Evolutionary conservation across 2,329 filamentous ascomycete genomes (phyloP).

Genomic region (Fusarium hainanense): DNA sequence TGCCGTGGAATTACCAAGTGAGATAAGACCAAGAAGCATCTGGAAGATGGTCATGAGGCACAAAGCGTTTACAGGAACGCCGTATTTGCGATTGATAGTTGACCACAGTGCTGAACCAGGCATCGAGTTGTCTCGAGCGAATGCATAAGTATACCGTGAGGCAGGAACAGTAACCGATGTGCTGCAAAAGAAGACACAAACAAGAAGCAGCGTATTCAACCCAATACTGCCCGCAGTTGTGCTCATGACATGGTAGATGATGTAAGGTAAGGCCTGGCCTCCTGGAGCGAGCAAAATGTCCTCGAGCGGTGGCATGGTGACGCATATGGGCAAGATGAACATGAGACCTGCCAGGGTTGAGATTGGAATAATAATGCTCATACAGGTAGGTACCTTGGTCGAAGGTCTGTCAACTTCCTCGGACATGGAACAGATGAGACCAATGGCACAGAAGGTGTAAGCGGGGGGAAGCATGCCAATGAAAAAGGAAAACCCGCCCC

Average conservation of each 20-base stretch:
- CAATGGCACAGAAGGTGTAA: conserved; percentile 56
- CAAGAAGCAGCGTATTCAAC: neutral
- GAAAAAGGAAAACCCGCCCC: conserved; percentile 71
- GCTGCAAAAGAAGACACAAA: conserved; percentile 77
- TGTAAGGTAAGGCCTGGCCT: conserved; percentile 49
- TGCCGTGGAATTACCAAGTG: conserved; percentile 79
- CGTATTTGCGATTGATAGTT: conserved; percentile 70
- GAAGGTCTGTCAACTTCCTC: conserved; percentile 55
- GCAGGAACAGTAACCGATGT: conserved; percentile 78
- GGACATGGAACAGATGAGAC: conserved; percentile 63
- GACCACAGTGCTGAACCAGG: conserved; percentile 75
- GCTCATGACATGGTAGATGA: neutral
- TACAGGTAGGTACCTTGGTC: neutral
- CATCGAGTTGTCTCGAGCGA: conserved; percentile 78
- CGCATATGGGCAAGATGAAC: conserved; percentile 74
- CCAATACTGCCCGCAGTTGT: neutral
- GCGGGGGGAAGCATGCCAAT: conserved; percentile 60
- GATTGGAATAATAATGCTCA: conserved; percentile 74
- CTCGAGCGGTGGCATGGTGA: conserved; percentile 75
- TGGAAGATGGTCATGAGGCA: conserved; percentile 74
- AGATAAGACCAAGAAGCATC: conserved; percentile 78
- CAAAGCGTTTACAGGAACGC: conserved; percentile 76
- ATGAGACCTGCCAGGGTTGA: conserved; percentile 74
- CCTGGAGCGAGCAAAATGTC: conserved; percentile 71
- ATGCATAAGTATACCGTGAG: conserved; percentile 77